Evolutionary conservation across 352 stramenopile species (phyloP).

Genomic region (Pelagophyceae sp.): DNA sequence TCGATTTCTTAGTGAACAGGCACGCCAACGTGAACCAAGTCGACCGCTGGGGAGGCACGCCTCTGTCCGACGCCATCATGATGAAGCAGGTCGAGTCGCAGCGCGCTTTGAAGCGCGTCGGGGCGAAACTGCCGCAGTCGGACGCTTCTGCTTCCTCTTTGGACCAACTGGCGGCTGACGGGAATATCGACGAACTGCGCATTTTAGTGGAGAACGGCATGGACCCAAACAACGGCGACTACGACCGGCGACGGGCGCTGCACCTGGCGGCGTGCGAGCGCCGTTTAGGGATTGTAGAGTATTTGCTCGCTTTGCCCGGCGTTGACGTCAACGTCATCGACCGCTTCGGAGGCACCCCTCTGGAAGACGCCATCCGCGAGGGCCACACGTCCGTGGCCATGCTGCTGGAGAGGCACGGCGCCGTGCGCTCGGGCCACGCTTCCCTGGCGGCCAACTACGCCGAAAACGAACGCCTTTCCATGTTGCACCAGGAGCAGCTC

Average conservation of each 20-base stretch:
- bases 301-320: conserved; percentile 26
- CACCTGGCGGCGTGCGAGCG: conserved; percentile 34
- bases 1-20: conserved; percentile 22
- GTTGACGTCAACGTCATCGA: conserved; percentile 26
- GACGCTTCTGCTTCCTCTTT: conserved; percentile 15
- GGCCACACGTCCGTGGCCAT: neutral
- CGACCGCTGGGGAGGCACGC: conserved; percentile 32
- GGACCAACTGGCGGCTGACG: neutral
- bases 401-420: neutral
- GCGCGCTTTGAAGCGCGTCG: neutral
- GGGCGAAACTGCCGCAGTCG: neutral
- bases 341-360: conserved; percentile 26
- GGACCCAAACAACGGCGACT: conserved; percentile 31
- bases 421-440: neutral
- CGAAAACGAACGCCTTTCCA: neutral
- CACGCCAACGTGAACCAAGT: conserved; percentile 22
- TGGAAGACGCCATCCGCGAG: conserved; percentile 29
- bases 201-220: conserved; percentile 29
- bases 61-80: conserved; percentile 16
- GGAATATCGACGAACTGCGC: conserved; percentile 22
- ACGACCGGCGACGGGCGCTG: conserved; percentile 32
- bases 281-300: conserved; percentile 32
- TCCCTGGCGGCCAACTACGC: neutral
- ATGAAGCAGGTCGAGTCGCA: neutral
- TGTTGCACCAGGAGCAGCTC: neutral